phyloP scores from a whole-genome alignment of 176 grass and related monocot genomes.

The Ensete glaucum region DNA sequence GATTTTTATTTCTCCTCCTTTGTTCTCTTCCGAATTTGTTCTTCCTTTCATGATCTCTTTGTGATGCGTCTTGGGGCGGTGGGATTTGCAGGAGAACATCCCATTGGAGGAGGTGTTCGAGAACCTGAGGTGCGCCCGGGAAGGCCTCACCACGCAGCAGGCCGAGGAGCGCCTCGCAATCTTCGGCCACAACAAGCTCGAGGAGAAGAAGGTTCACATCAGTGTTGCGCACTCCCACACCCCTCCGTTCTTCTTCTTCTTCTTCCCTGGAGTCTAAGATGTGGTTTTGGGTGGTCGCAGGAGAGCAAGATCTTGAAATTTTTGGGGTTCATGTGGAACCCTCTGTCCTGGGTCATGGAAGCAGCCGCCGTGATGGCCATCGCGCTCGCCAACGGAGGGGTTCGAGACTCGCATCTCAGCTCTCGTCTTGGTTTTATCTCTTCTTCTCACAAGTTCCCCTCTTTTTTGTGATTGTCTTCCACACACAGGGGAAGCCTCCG shows the following conservation, averaged over 20 bases:
- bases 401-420: constrained; percentile 13
- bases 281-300: constrained; percentile 25
- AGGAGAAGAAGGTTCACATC: constrained; percentile 68
- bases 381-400: constrained; percentile 71
- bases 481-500: constrained; percentile 61
- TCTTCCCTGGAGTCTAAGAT: neutral
- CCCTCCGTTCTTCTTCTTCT: neutral
- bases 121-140: constrained; percentile 53
- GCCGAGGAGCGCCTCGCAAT: constrained; percentile 47
- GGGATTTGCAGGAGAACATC: constrained; percentile 53
- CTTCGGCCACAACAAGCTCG: constrained; percentile 76
- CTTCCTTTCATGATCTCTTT: neutral
- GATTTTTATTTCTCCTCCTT: neutral
- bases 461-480: neutral
- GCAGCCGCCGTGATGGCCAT: constrained; percentile 84
- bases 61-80: neutral
- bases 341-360: constrained; percentile 90
- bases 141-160: constrained; percentile 54
- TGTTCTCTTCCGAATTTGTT: neutral
- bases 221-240: neutral
- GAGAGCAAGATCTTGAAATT: constrained; percentile 86
- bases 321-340: constrained; percentile 88
- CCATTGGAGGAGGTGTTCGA: constrained; percentile 90
- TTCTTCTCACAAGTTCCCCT: neutral
- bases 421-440: neutral